phyloP scores from a whole-genome alignment of 345 rosid species.

The Hirschfeldia incana region DNA sequence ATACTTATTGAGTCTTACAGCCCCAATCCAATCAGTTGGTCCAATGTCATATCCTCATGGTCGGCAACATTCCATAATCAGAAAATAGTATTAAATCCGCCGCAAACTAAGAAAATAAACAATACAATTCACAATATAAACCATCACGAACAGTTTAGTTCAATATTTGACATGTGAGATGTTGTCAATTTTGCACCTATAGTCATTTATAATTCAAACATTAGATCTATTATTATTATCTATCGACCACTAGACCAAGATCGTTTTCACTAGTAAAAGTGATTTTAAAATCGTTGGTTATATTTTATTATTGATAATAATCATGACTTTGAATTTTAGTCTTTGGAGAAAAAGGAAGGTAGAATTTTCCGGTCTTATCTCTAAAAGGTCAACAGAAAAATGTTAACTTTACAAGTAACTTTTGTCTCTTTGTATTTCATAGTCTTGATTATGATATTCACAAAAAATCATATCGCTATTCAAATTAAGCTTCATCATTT shows the following conservation, averaged over 20 bases:
- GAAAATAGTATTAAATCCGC: slow-evolving; percentile 6
- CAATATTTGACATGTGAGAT: slow-evolving; percentile 27
- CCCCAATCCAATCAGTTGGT: neutral
- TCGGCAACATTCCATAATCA: slow-evolving; percentile 19
- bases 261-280: slow-evolving; percentile 30
- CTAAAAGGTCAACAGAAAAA: slow-evolving; percentile 34
- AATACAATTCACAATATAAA: slow-evolving; percentile 12
- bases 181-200: slow-evolving; percentile 19
- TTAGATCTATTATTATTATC: neutral
- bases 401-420: slow-evolving; percentile 35
- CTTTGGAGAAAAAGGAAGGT: slow-evolving; percentile 25
- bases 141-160: slow-evolving; percentile 14
- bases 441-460: slow-evolving; percentile 26
- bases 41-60: neutral
- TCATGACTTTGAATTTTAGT: slow-evolving; percentile 34
- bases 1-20: neutral
- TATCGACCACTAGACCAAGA: neutral
- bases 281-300: slow-evolving; percentile 18
- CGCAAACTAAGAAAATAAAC: slow-evolving; percentile 4
- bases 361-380: slow-evolving; percentile 19
- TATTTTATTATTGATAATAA: slow-evolving; percentile 31
- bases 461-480: slow-evolving; percentile 30
- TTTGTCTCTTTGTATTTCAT: slow-evolving; percentile 30
- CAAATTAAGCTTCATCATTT: slow-evolving; percentile 35
- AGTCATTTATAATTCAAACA: slow-evolving; percentile 14